phyloP scores from a whole-genome alignment of 495 filamentous ascomycete genomes.

The Hypoxylon lienhwacheense region DNA sequence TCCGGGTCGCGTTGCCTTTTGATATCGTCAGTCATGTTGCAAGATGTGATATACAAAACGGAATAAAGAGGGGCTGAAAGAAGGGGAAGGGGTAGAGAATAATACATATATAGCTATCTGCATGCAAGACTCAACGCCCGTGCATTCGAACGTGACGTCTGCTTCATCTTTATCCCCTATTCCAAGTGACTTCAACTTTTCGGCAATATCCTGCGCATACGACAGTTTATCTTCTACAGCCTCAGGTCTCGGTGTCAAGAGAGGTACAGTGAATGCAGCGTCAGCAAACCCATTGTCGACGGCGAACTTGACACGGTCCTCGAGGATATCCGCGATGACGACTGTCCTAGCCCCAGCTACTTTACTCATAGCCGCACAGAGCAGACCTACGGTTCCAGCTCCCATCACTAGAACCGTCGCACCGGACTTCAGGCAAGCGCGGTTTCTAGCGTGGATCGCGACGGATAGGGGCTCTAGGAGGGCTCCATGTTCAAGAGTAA shows the following conservation, averaged over 20 bases:
- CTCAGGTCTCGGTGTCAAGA: conserved; percentile 50
- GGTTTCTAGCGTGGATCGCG: conserved; percentile 70
- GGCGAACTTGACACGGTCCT: conserved; percentile 70
- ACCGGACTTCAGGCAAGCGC: conserved; percentile 57
- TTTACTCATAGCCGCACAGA: conserved; percentile 69
- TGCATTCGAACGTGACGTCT: conserved; percentile 87
- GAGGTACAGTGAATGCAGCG: conserved; percentile 60
- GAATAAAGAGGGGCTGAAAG: not conserved
- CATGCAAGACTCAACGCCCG: conserved; percentile 82
- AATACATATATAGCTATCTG: conserved; percentile 83
- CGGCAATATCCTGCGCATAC: conserved; percentile 64
- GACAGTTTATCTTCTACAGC: conserved; percentile 60
- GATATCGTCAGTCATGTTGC: conserved; percentile 9
- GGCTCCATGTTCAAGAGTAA: conserved; percentile 71
- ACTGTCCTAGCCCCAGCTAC: conserved; percentile 60
- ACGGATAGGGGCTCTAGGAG: conserved; percentile 79
- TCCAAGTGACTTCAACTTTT: conserved; percentile 47
- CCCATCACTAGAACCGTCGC: conserved; percentile 73
- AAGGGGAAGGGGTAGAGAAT: conserved; percentile 1
- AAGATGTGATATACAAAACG: not conserved
- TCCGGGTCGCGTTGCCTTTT: conserved; percentile 67
- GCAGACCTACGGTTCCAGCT: conserved; percentile 76
- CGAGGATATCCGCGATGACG: conserved; percentile 79
- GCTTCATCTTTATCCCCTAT: conserved; percentile 53
- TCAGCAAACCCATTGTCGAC: conserved; percentile 69